phyloP scores from a whole-genome alignment of 805 yeast genomes.

The Ogataea nakhonphanomensis region DNA sequence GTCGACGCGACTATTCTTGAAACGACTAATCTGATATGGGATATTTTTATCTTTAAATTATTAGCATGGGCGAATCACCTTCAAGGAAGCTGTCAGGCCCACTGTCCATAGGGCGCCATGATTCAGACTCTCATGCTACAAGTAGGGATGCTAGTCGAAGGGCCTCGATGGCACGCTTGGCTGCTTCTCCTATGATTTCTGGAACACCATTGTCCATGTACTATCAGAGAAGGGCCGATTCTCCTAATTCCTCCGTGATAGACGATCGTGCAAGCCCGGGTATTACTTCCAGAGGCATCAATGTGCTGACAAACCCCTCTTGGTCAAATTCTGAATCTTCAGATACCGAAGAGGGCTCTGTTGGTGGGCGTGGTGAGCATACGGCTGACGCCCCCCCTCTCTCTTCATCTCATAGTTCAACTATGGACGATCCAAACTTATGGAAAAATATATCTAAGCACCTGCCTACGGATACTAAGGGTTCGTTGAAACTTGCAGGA shows the following conservation, averaged over 20 bases:
- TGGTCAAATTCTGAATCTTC: conserved; percentile 21
- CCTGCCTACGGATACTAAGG: conserved; percentile 32
- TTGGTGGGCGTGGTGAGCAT: conserved; percentile 7
- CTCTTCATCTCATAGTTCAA: conserved; percentile 23
- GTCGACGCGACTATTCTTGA: conserved; percentile 7
- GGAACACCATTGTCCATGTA: conserved; percentile 14
- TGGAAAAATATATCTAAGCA: conserved; percentile 36
- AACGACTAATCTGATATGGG: background rate
- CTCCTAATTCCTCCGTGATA: conserved; percentile 24
- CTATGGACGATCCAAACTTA: conserved; percentile 34
- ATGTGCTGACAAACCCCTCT: conserved; percentile 6
- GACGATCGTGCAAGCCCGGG: conserved; percentile 17
- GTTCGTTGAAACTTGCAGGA: conserved; percentile 40
- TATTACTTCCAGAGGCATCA: conserved; percentile 1
- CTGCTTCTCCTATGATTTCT: conserved; percentile 26
- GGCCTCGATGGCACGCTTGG: conserved; percentile 34
- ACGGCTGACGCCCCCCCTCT: conserved; percentile 5
- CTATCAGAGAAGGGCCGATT: conserved; percentile 17
- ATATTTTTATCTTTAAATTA: background rate
- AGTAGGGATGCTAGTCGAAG: conserved; percentile 24
- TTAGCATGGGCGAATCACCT: conserved; percentile 16
- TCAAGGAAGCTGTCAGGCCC: conserved; percentile 9
- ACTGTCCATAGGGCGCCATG: conserved; percentile 8
- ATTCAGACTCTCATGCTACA: conserved; percentile 1
- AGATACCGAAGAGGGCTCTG: conserved; percentile 11